A percentile compares a stretch with the other conserved stretches of the same genome.
Evolutionary conservation across 2,329 filamentous ascomycete species (phyloP).

Genomic region (Chaetomium olivaceum): DNA sequence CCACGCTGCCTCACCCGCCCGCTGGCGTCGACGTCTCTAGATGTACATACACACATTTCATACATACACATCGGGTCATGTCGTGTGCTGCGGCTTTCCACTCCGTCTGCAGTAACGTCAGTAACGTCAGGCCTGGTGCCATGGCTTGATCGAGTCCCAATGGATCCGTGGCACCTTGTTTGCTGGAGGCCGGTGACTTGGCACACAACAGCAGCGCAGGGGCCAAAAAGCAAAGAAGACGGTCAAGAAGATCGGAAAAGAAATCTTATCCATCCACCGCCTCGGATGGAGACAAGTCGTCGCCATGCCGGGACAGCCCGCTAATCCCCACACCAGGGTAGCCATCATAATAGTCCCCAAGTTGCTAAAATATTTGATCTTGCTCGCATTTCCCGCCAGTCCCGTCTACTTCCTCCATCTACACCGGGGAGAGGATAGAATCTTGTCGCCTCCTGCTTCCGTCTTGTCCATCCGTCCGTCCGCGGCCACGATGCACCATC

Average conservation of each 20-base stretch:
- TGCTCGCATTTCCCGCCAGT: neutral
- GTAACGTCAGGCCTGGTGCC: slow-evolving; percentile 25
- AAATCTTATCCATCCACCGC: slow-evolving; percentile 21
- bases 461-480: slow-evolving; percentile 20
- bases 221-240: slow-evolving; percentile 20
- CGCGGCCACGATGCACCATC: slow-evolving; percentile 31
- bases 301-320: neutral
- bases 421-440: slow-evolving; percentile 6
- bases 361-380: slow-evolving; percentile 21
- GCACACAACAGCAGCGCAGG: slow-evolving; percentile 28
- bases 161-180: slow-evolving; percentile 30
- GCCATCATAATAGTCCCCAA: neutral
- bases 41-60: neutral
- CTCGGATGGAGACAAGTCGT: slow-evolving; percentile 9
- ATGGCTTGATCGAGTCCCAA: slow-evolving; percentile 29
- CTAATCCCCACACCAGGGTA: slow-evolving; percentile 10
- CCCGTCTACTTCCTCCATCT: neutral
- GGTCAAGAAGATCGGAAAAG: slow-evolving; percentile 18
- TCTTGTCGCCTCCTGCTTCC: slow-evolving; percentile 15
- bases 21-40: slow-evolving; percentile 11
- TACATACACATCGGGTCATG: slow-evolving; percentile 18
- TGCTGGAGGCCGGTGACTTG: slow-evolving; percentile 28
- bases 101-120: slow-evolving; percentile 18
- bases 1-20: slow-evolving; percentile 21
- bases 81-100: slow-evolving; percentile 22